A percentile compares a stretch with the other conserved stretches of the same genome.
These are phyloP conservation scores for Colletotrichum higginsianum DNA, from an alignment of 2,329 filamentous ascomycete genomes.

Conservation along the genomic window DNA sequence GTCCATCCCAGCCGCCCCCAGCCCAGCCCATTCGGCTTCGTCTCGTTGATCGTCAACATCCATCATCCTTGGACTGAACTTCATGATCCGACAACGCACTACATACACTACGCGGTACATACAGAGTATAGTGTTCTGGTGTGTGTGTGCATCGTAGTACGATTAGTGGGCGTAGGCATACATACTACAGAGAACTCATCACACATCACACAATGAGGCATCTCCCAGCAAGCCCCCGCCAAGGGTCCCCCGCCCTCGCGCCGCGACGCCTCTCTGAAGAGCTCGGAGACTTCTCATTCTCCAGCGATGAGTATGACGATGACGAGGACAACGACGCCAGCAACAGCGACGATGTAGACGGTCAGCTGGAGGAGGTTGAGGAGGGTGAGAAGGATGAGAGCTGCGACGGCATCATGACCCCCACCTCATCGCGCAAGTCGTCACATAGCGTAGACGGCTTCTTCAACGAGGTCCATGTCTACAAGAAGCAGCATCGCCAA, in stretches of 20 bases:
- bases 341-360: neutral
- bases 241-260: slow-evolving; percentile 23
- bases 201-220: slow-evolving; percentile 27
- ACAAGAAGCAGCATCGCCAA: neutral
- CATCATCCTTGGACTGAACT: neutral
- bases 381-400: slow-evolving; percentile 12
- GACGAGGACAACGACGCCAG: neutral
- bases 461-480: slow-evolving; percentile 18
- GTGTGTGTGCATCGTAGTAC: too few relatives aligned
- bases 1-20: slow-evolving; percentile 6
- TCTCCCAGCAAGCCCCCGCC: slow-evolving; percentile 29
- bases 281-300: slow-evolving; percentile 37
- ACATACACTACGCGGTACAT: too few relatives aligned
- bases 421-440: slow-evolving; percentile 30
- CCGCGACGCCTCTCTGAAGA: slow-evolving; percentile 34
- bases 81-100: neutral
- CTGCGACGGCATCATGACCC: slow-evolving; percentile 17
- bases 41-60: slow-evolving; percentile 7
- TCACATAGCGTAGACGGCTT: slow-evolving; percentile 29
- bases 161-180: too few relatives aligned
- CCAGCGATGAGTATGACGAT: slow-evolving; percentile 31
- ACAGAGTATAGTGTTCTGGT: too few relatives aligned
- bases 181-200: neutral
- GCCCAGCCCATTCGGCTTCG: slow-evolving; percentile 7
- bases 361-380: too few relatives aligned